Conservation (phyloP, 2,329 filamentous ascomycete genomes). For the Trichophyton verrucosum region DNA sequence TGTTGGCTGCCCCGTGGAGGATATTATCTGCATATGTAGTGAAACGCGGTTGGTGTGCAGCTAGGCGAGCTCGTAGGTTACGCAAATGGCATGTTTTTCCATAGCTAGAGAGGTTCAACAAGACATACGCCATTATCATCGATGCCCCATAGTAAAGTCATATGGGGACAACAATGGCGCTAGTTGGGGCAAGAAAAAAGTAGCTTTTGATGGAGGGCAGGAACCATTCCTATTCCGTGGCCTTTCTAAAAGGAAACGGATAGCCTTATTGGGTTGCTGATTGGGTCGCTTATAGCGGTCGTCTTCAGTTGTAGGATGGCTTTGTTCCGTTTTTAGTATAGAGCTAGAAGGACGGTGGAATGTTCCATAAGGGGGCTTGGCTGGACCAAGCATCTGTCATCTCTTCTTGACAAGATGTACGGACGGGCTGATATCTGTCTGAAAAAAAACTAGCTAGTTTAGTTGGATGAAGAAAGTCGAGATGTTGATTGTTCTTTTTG, state of each 20-base stretch:
- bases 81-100: too few relatives aligned
- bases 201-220: not conserved
- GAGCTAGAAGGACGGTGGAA: not conserved
- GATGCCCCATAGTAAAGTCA: not conserved
- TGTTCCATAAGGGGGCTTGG: not conserved
- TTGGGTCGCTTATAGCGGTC: not conserved
- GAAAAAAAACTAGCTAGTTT: too few relatives aligned
- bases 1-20: not conserved
- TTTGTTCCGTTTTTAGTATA: conserved; percentile 4
- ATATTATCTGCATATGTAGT: not conserved
- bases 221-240: conserved; percentile 1
- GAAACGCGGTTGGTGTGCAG: not conserved
- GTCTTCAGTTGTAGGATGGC: not conserved
- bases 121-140: too few relatives aligned
- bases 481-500: not conserved
- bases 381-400: not conserved
- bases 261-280: not conserved
- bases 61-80: not conserved
- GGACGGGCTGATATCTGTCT: not conserved
- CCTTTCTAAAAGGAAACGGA: too few relatives aligned
- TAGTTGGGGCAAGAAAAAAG: not conserved
- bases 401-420: not conserved
- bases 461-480: not conserved
- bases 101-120: too few relatives aligned
- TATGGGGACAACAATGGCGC: not conserved